These are phyloP conservation scores for Monosporozyma aquatica DNA, from an alignment of 805 yeast species.

Conservation along the genomic window DNA sequence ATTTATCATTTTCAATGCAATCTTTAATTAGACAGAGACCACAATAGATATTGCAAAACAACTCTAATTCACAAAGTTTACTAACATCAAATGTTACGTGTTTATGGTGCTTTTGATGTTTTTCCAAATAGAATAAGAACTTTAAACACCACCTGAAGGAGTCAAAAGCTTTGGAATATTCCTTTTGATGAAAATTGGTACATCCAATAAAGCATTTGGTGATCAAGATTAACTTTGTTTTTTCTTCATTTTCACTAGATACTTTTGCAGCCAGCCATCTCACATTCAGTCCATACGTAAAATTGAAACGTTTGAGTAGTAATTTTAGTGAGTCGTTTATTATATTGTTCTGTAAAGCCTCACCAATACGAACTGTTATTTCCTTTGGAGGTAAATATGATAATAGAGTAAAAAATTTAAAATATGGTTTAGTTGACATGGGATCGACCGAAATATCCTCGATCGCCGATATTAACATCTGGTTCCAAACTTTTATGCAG, in stretches of 20 bases:
- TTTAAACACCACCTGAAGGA: slow-evolving; percentile 18
- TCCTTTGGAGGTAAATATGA: neutral
- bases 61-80: neutral
- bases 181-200: slow-evolving; percentile 9
- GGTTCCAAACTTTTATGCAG: neutral
- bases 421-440: neutral
- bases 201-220: slow-evolving; percentile 8
- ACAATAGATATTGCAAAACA: slow-evolving; percentile 6
- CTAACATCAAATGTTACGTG: neutral
- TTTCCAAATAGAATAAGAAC: slow-evolving; percentile 12
- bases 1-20: neutral
- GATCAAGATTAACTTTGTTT: neutral
- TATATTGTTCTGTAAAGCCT: neutral
- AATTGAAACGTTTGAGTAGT: too few species aligned
- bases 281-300: too few species aligned
- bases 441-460: neutral
- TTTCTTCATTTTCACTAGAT: too few species aligned
- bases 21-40: slow-evolving; percentile 10
- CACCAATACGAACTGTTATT: neutral
- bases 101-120: neutral
- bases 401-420: neutral
- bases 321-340: neutral
- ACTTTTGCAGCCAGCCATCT: too few species aligned
- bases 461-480: neutral
- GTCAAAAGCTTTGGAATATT: slow-evolving; percentile 11